Conservation (phyloP, 768 basidiomycete species). For the Termitomyces sp. region DNA sequence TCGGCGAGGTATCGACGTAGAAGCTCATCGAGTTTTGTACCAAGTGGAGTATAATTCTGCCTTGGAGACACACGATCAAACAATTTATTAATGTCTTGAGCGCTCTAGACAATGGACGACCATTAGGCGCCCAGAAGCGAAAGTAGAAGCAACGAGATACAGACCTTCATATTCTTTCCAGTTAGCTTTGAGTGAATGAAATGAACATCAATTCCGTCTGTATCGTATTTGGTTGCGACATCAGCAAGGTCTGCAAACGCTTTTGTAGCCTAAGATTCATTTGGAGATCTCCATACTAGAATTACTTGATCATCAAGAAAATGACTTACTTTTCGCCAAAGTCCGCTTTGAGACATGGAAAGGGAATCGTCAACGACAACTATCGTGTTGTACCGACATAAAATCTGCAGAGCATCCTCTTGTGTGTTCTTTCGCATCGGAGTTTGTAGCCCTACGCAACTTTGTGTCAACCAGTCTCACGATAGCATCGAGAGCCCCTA, state of each 20-base stretch:
- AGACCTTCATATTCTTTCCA: constrained; percentile 33
- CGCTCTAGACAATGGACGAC: constrained; percentile 23
- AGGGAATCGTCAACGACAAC: constrained; percentile 56
- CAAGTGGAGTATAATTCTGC: constrained; percentile 41
- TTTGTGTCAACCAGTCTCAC: background rate
- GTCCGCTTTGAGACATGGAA: constrained; percentile 39
- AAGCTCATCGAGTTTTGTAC: constrained; percentile 26
- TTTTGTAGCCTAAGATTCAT: constrained; percentile 27
- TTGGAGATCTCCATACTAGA: background rate
- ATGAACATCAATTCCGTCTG: constrained; percentile 55
- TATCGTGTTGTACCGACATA: constrained; percentile 48
- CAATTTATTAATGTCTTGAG: constrained; percentile 28
- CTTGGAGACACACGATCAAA: constrained; percentile 35
- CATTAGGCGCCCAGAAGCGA: background rate
- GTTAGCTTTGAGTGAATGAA: constrained; percentile 43
- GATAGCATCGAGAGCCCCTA: background rate
- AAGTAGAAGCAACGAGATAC: background rate
- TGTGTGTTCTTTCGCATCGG: constrained; percentile 14
- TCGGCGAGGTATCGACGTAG: constrained; percentile 20
- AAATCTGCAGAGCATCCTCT: constrained; percentile 26
- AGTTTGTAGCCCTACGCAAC: constrained; percentile 8
- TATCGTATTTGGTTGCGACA: constrained; percentile 43
- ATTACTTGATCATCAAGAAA: background rate
- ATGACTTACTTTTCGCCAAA: constrained; percentile 46
- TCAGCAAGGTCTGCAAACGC: constrained; percentile 45